Conservation (phyloP, 371 early-diverging fungal genomes). For the Syncephalastrum racemosum region DNA sequence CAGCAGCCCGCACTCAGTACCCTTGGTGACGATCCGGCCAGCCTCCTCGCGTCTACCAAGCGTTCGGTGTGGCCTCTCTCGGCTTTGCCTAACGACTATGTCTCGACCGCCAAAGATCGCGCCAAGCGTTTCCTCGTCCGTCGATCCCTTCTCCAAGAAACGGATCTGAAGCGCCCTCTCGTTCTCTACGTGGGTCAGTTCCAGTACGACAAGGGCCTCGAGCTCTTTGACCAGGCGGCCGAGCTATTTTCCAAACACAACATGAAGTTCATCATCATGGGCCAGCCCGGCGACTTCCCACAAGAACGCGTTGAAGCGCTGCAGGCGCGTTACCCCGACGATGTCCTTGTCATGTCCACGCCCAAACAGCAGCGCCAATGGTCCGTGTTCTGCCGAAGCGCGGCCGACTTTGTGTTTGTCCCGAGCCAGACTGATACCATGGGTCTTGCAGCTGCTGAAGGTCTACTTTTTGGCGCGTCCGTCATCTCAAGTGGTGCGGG, state of each 20-base stretch:
- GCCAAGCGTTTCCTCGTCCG: slow-evolving; percentile 56
- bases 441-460: slow-evolving; percentile 65
- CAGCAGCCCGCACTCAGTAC: slow-evolving; percentile 10
- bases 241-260: slow-evolving; percentile 34
- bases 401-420: slow-evolving; percentile 63
- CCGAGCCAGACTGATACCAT: slow-evolving; percentile 63
- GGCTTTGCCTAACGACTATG: slow-evolving; percentile 23
- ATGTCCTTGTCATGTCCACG: slow-evolving; percentile 48
- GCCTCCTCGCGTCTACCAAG: neutral
- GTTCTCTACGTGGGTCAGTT: slow-evolving; percentile 63
- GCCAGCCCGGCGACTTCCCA: slow-evolving; percentile 62
- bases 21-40: neutral
- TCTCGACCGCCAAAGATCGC: slow-evolving; percentile 46
- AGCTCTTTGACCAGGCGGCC: slow-evolving; percentile 48
- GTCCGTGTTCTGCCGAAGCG: slow-evolving; percentile 55
- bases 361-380: slow-evolving; percentile 47
- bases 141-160: slow-evolving; percentile 35
- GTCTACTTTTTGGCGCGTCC: slow-evolving; percentile 59
- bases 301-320: slow-evolving; percentile 39
- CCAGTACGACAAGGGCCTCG: slow-evolving; percentile 63
- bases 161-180: slow-evolving; percentile 51
- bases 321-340: slow-evolving; percentile 38
- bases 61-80: slow-evolving; percentile 23
- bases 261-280: slow-evolving; percentile 59
- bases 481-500: slow-evolving; percentile 62